Evolutionary conservation across 2,329 filamentous ascomycete species (phyloP), one percentile per base, ranked within the genome.

Genomic region (Beauveria varroae): DNA sequence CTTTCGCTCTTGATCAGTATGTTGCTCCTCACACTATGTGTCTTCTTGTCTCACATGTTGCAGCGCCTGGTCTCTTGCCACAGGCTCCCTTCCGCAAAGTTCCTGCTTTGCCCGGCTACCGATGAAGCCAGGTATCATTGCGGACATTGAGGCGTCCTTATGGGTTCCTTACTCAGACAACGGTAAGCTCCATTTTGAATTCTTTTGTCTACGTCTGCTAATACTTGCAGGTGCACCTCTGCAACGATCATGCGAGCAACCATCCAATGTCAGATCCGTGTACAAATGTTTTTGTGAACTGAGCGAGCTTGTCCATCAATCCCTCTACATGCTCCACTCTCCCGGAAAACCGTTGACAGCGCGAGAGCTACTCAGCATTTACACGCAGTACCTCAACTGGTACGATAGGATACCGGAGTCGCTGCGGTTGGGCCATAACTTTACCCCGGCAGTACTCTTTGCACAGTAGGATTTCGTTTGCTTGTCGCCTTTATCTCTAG

Each of bases 301-400:
- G 56, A 90, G 86, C 64, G 87, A 91, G 72, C 81, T 91, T 1
- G 85, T 90, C 1, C 89, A 90, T 69, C 82, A 88, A 66, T 87
- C 86, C 34, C 78, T 90, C 22, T 88, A 87, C 68, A 81, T 88
- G 44, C 80, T 91, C n/a, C 88, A 90, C 68, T 86, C 88, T 4
- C 88, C 89, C 0, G 85, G 83, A 16, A 80, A 82, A 60, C 83
- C 83, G 5, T 77, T 91, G 50, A 88, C 84, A 0, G 86, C 85
- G 65, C 80, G 81, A 44, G 82, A 84, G 44, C 75, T 91, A 2
- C 75, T 90, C 9, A 79, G 78, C 53, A 83, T 84, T 28, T 90
- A 91, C 65, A 84, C 81, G 0, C 81, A 86, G 65, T 91, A 89
- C 66, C 78, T 89, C 18, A 81, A 84, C 57, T 92, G 88, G 88